Percentiles rank a stretch among this genome's conserved stretches.
phyloP scores from a whole-genome alignment of 2,329 filamentous ascomycete genomes.

The Monosporascus sp. region DNA sequence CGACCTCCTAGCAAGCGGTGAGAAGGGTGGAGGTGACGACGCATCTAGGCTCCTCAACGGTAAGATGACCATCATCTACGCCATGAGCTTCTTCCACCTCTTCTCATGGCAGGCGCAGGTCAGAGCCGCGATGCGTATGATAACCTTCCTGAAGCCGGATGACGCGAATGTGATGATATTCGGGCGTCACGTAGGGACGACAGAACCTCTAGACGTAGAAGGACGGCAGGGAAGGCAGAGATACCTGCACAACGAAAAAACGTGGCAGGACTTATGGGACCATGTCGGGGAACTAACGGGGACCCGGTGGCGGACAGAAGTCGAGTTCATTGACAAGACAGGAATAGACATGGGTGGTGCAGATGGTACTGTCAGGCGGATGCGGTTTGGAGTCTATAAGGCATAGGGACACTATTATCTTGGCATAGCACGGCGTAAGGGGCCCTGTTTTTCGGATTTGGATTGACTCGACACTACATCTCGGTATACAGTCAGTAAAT shows the following conservation, averaged over 20 bases:
- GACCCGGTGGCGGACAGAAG: conserved; percentile 44
- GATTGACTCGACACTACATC: too few relatives aligned
- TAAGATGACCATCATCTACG: conserved; percentile 43
- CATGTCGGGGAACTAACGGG: conserved; percentile 44
- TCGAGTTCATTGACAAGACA: conserved; percentile 27
- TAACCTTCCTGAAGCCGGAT: conserved; percentile 39
- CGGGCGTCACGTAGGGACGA: conserved; percentile 45
- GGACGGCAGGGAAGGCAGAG: conserved; percentile 20
- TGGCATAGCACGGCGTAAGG: not conserved
- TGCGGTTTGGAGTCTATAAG: conserved; percentile 20
- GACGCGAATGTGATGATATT: conserved; percentile 43
- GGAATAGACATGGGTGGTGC: conserved; percentile 6
- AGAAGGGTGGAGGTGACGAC: conserved; percentile 7
- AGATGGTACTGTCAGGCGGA: conserved; percentile 17
- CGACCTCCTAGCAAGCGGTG: conserved; percentile 34
- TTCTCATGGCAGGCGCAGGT: conserved; percentile 44
- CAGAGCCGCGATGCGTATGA: conserved; percentile 37
- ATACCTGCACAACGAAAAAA: conserved; percentile 44
- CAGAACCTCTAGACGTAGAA: conserved; percentile 19
- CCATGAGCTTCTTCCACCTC: conserved; percentile 46
- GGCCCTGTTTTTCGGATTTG: too few relatives aligned
- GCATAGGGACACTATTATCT: conserved; percentile 5
- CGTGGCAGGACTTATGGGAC: conserved; percentile 50
- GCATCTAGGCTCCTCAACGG: conserved; percentile 32
- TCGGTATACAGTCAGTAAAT: too few relatives aligned